A percentile compares a stretch with the other conserved stretches of the same genome.
Conservation (phyloP, 164 flowering plant genomes). For the Vitis riparia region DNA sequence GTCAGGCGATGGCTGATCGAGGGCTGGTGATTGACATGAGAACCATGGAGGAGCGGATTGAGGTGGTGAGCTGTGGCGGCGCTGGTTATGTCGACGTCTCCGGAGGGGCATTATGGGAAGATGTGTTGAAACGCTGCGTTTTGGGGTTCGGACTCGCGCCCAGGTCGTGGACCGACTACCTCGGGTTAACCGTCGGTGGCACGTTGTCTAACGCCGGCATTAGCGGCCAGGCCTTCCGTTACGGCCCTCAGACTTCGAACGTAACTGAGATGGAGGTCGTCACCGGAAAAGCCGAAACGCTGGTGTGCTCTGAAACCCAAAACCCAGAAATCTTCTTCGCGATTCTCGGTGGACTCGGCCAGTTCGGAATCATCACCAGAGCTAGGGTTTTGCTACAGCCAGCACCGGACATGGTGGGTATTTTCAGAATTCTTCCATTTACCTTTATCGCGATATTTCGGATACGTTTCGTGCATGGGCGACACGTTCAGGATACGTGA, state of each 20-base stretch:
- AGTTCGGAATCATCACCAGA: conserved; percentile 84
- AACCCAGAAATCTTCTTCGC: conserved; percentile 63
- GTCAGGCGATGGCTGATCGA: conserved; percentile 75
- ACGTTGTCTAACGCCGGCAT: conserved; percentile 89
- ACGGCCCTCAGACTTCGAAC: conserved; percentile 80
- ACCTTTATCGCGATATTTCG: neutral
- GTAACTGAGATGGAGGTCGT: conserved; percentile 85
- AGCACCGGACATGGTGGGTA: conserved; percentile 71
- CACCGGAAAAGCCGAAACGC: conserved; percentile 69
- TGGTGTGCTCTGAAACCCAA: conserved; percentile 44
- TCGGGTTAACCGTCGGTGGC: conserved; percentile 86
- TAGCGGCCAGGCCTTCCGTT: conserved; percentile 83
- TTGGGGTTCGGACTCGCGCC: conserved; percentile 59
- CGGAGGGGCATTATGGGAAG: conserved; percentile 88
- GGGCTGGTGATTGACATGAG: conserved; percentile 85
- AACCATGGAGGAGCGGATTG: conserved; percentile 25
- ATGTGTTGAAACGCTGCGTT: conserved; percentile 57
- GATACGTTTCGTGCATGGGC: conserved; percentile 14
- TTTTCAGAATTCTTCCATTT: neutral
- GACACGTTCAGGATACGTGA: conserved; percentile 18
- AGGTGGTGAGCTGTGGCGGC: conserved; percentile 14
- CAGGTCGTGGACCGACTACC: conserved; percentile 88
- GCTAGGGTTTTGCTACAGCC: conserved; percentile 62
- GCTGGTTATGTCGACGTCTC: conserved; percentile 49
- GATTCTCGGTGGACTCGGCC: conserved; percentile 89